A percentile compares a stretch with the other conserved stretches of the same genome.
Evolutionary conservation across 2,329 filamentous ascomycete species (phyloP).

Genomic region (Chrysosporium queenslandicum): DNA sequence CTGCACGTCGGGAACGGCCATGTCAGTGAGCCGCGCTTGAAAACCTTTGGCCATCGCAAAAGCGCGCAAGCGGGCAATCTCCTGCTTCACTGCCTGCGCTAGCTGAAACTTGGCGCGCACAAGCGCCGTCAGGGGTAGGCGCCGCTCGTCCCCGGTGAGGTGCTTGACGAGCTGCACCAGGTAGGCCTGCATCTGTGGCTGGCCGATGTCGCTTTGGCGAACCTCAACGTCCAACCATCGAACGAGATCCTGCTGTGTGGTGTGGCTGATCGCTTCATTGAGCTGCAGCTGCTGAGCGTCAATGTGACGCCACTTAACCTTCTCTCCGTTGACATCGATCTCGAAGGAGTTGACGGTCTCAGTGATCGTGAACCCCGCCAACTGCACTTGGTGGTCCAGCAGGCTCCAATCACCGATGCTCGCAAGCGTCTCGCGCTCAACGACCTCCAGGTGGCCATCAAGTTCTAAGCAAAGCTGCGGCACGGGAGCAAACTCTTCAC

Average conservation of each 20-base stretch:
- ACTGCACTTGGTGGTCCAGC: neutral
- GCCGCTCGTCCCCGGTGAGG: neutral
- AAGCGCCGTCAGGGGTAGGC: neutral
- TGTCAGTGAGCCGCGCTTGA: neutral
- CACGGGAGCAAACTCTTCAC: neutral
- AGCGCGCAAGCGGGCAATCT: neutral
- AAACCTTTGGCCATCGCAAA: neutral
- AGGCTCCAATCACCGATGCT: neutral
- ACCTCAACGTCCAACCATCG: neutral
- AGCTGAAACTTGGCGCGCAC: neutral
- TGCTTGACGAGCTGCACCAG: neutral
- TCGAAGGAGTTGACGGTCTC: neutral
- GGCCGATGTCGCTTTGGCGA: neutral
- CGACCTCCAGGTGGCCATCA: neutral
- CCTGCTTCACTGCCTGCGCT: neutral
- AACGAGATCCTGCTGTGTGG: neutral
- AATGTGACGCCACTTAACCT: neutral
- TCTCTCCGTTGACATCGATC: neutral
- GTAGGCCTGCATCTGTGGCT: neutral
- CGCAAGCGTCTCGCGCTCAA: neutral
- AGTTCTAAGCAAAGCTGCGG: neutral
- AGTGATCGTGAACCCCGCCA: neutral
- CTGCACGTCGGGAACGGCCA: neutral
- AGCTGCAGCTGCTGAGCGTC: neutral
- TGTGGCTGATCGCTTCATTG: neutral